Evolutionary conservation across 306 rosid species (phyloP).

Genomic region (Hippophae tibetana): DNA sequence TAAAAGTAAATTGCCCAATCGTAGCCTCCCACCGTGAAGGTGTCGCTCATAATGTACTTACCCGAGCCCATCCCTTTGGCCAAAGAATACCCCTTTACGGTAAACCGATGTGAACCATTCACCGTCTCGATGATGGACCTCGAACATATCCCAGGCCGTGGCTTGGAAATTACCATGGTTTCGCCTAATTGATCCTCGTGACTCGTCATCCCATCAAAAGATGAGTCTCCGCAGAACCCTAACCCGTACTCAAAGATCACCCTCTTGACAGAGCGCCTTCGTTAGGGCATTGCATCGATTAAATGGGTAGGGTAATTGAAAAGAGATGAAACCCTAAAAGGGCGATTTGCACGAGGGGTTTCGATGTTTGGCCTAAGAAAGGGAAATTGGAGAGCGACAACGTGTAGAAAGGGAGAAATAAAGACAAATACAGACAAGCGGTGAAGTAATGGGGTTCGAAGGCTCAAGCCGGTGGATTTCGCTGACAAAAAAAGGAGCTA

Average conservation of each 20-base stretch:
- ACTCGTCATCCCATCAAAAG: conserved; percentile 10
- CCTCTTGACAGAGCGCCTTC: neutral
- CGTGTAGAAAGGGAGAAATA: too few relatives aligned
- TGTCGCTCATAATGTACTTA: conserved; percentile 68
- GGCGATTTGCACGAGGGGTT: neutral
- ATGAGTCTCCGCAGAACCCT: conserved; percentile 21
- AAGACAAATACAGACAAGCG: too few relatives aligned
- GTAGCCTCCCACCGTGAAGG: conserved; percentile 76
- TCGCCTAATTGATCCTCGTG: conserved; percentile 28
- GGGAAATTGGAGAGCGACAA: too few relatives aligned
- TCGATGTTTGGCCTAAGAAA: too few relatives aligned
- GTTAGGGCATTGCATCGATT: neutral
- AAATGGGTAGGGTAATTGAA: neutral
- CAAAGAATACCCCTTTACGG: conserved; percentile 72
- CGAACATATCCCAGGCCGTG: conserved; percentile 42
- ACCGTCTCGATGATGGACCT: conserved; percentile 69
- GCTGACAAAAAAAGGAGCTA: too few relatives aligned
- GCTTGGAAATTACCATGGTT: conserved; percentile 32
- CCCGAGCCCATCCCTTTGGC: conserved; percentile 93
- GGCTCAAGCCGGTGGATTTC: too few relatives aligned
- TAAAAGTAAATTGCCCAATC: conserved; percentile 93
- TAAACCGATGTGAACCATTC: conserved; percentile 72
- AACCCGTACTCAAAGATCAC: neutral
- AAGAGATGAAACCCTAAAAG: conserved; percentile 20
- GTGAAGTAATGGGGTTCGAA: too few relatives aligned